A percentile compares a stretch with the other conserved stretches of the same genome.
These are phyloP conservation scores for Setaria viridis DNA, from an alignment of 202 grass and related monocot species.

Conservation along the genomic window DNA sequence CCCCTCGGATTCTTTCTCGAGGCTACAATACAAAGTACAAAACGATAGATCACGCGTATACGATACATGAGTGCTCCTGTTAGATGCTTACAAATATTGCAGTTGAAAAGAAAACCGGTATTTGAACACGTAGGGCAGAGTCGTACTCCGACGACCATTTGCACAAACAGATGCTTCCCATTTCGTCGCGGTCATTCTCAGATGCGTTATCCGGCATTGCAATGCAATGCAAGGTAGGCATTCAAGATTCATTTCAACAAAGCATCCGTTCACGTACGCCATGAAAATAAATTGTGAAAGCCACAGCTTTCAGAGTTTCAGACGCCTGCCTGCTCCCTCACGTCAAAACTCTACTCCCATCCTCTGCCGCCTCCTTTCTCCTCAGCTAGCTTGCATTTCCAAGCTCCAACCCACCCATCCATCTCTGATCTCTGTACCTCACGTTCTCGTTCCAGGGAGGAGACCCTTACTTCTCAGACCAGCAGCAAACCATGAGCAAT, in stretches of 20 bases:
- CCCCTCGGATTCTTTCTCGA: no score
- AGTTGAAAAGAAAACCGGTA: not conserved
- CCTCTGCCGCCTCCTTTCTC: not conserved
- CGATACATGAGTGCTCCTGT: not conserved
- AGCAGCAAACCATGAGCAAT: slow-evolving; percentile 57
- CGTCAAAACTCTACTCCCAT: not conserved
- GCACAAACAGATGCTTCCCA: not conserved
- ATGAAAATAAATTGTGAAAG: slow-evolving; percentile 16
- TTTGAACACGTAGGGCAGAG: not conserved
- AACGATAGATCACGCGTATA: no score
- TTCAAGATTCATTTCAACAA: not conserved
- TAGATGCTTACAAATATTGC: not conserved
- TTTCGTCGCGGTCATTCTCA: not conserved
- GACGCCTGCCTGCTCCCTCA: not conserved
- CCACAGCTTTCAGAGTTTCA: not conserved
- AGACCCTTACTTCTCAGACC: not conserved
- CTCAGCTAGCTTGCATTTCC: not conserved
- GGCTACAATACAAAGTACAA: no score
- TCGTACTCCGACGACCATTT: not conserved
- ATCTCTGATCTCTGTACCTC: no score
- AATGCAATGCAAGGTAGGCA: not conserved
- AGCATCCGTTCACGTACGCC: slow-evolving; percentile 3
- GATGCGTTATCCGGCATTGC: not conserved
- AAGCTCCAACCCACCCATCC: not conserved
- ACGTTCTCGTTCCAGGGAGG: no score